Base-by-base conservation (phyloP, 805 yeast genomes). In the Candida yuanshanica region DNA sequence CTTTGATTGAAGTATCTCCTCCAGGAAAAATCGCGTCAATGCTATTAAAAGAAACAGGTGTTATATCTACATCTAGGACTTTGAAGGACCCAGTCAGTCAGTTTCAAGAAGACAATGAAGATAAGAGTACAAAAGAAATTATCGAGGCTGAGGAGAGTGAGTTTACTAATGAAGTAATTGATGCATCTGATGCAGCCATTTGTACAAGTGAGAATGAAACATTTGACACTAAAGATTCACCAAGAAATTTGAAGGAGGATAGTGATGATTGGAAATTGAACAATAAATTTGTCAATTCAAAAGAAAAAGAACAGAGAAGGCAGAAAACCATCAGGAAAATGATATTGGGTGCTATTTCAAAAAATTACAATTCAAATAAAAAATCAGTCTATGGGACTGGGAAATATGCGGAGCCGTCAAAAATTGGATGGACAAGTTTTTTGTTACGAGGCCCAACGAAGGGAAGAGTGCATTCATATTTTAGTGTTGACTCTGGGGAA, bases 401-500 rank as follows among this genome's bases (percentile, higher is more conserved):
- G n/a, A n/a, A n/a, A n/a, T n/a, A n/a, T n/a, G n/a, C n/a, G n/a
- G n/a, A n/a, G n/a, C n/a, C n/a, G n/a, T 20, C 37, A n/a, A 33
- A 32, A n/a, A 35, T 42, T 17, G 41, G 50, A 38, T 46, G 55
- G 50, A 36, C 51, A 11, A 41, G 25, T n/a, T 37, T 50, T 8
- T 25, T 42, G 18, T 29, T 46, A n/a, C 36, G 41, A 33, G 37
- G 33, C 18, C 24, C 31, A 6, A 21, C 39, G 4, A 13, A 12
- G 18, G 22, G 8, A 23, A 38, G 35, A 10, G 20, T 16, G 7
- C 8, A 5, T 4, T 24, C 38, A 3, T 39, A 36, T 7, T 45
- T 51, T 11, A 49, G 47, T 25, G 25, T 50, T 34, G 53, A 54
- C 8, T 56, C 60, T 17, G 60, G 60, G 10, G 48, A 43, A 14